Evolutionary conservation across 805 yeast genomes (phyloP).

Genomic region (Saccharomyces mikatae): DNA sequence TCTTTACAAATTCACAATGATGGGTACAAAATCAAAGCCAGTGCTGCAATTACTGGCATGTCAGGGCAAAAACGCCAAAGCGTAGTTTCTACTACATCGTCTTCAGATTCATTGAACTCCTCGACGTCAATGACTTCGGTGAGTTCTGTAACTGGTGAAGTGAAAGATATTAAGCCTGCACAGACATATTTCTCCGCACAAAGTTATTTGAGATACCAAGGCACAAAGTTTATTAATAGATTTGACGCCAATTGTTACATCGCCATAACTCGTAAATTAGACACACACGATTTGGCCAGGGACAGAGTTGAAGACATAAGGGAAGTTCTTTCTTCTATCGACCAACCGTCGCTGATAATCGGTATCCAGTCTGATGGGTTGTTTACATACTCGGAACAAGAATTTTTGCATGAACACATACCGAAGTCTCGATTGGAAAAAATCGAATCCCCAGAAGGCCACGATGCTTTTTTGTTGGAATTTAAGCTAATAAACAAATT

Average conservation of each 20-base stretch:
- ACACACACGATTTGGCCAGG: conserved; percentile 89
- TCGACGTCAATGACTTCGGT: conserved; percentile 16
- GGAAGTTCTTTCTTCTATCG: conserved; percentile 49
- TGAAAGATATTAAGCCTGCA: conserved; percentile 26
- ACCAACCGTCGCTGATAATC: conserved; percentile 72
- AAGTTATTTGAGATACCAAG: conserved; percentile 89
- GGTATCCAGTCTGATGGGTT: conserved; percentile 91
- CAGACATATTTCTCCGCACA: conserved; percentile 86
- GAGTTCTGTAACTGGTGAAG: conserved; percentile 16
- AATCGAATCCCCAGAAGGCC: conserved; percentile 91
- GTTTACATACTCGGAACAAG: conserved; percentile 88
- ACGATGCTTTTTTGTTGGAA: conserved; percentile 90
- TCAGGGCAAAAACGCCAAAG: conserved; percentile 6
- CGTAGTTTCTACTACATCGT: conserved; percentile 11
- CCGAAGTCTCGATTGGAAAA: conserved; percentile 61
- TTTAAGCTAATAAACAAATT: conserved; percentile 71
- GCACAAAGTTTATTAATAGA: conserved; percentile 76
- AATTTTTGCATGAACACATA: conserved; percentile 64
- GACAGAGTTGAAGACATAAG: conserved; percentile 41
- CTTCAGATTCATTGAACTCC: conserved; percentile 23
- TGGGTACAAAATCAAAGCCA: conserved; percentile 42
- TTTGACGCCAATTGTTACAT: conserved; percentile 97
- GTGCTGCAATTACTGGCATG: conserved; percentile 3
- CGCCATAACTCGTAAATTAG: conserved; percentile 84
- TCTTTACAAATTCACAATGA: conserved; percentile 85